These are phyloP conservation scores for Bruguiera sexangula DNA, from an alignment of 345 rosid genomes.

Conservation along the genomic window DNA sequence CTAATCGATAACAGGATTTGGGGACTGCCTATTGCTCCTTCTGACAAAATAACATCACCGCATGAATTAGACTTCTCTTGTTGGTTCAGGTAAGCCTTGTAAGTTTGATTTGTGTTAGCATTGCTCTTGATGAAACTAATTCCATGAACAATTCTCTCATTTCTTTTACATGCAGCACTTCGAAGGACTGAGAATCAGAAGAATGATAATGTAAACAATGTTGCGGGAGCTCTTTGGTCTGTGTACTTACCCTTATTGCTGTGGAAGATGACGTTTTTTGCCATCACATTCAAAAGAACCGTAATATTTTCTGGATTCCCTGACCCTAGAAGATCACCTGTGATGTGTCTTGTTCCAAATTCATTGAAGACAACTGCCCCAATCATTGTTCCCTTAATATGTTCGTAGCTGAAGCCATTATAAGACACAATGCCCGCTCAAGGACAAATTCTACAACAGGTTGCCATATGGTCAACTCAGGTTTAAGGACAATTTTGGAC, in stretches of 20 bases:
- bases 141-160: conserved; percentile 44
- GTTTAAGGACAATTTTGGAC: conserved; percentile 57
- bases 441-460: conserved; percentile 53
- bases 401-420: conserved; percentile 64
- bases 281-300: conserved; percentile 62
- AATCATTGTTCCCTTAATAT: conserved; percentile 66
- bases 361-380: conserved; percentile 62
- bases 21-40: conserved; percentile 77
- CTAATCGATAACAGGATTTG: conserved; percentile 66
- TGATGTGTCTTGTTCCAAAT: conserved; percentile 54
- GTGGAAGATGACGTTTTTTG: conserved; percentile 45
- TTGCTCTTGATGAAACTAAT: conserved; percentile 57
- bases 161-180: conserved; percentile 30
- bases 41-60: conserved; percentile 68
- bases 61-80: conserved; percentile 23
- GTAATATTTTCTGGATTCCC: conserved; percentile 44
- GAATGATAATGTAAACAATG: neutral
- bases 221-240: neutral
- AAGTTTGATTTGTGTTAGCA: conserved; percentile 36
- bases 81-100: conserved; percentile 47
- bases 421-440: conserved; percentile 65
- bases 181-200: conserved; percentile 7
- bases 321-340: conserved; percentile 63
- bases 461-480: conserved; percentile 66
- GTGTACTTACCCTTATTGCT: conserved; percentile 26